Percentiles rank a stretch among this genome's conserved stretches.
phyloP scores from a whole-genome alignment of 768 basidiomycete genomes.

The Suillus spraguei region DNA sequence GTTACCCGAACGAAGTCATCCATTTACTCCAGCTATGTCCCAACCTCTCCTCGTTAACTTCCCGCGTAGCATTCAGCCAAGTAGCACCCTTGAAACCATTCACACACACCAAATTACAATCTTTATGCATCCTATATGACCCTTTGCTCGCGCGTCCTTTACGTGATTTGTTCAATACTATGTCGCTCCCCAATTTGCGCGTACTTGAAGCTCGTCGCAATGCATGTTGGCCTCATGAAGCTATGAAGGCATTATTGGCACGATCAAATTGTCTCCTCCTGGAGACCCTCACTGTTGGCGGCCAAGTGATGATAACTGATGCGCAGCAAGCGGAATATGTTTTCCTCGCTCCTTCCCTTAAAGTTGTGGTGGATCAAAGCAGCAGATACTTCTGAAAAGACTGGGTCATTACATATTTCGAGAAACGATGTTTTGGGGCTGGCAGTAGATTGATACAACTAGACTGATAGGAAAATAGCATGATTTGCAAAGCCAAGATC shows the following conservation, averaged over 20 bases:
- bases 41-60: conserved; percentile 18
- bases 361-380: conserved; percentile 1
- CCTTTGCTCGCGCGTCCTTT: conserved; percentile 1
- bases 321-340: conserved; percentile 17
- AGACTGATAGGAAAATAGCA: background rate
- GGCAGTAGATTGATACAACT: background rate
- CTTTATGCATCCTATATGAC: conserved; percentile 15
- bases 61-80: conserved; percentile 11
- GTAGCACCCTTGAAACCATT: background rate
- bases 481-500: background rate
- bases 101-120: conserved; percentile 16
- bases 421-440: background rate
- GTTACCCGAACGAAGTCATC: conserved; percentile 4
- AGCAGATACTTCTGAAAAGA: background rate
- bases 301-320: conserved; percentile 18
- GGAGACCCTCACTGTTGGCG: conserved; percentile 20
- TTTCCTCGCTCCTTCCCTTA: conserved; percentile 22
- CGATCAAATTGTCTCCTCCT: conserved; percentile 27
- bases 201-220: conserved; percentile 13
- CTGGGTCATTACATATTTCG: background rate
- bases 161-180: conserved; percentile 16
- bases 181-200: conserved; percentile 20
- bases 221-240: conserved; percentile 18
- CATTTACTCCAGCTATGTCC: conserved; percentile 24
- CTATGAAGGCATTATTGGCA: conserved; percentile 19